Conservation (phyloP, 2,329 filamentous ascomycete species). For the Claviceps sp. region DNA sequence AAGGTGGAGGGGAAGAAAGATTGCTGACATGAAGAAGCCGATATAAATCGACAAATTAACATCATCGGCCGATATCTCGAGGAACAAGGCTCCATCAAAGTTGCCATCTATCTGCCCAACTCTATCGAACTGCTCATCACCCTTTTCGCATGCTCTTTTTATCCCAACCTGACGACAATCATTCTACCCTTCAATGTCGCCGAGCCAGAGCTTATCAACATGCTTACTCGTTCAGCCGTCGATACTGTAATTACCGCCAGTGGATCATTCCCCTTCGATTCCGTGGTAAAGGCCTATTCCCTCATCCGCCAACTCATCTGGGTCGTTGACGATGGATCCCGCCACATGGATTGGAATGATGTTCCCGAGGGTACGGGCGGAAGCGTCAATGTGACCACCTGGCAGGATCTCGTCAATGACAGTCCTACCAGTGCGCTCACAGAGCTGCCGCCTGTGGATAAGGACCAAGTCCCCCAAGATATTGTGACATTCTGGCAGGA, state of each 20-base stretch:
- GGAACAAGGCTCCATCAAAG: constrained; percentile 56
- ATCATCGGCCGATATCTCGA: constrained; percentile 68
- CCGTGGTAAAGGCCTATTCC: constrained; percentile 54
- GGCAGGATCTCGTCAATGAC: constrained; percentile 78
- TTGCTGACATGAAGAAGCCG: constrained; percentile 28
- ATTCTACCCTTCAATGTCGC: constrained; percentile 73
- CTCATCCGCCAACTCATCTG: constrained; percentile 70
- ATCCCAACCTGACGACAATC: constrained; percentile 64
- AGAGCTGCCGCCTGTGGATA: constrained; percentile 52
- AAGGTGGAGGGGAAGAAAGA: neutral
- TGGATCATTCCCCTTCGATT: constrained; percentile 71
- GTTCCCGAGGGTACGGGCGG: constrained; percentile 64
- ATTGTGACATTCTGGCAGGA: constrained; percentile 56
- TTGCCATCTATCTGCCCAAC: constrained; percentile 87
- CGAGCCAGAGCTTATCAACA: constrained; percentile 52
- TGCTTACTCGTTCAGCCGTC: constrained; percentile 59
- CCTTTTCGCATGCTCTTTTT: constrained; percentile 82
- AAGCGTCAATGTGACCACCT: constrained; percentile 71
- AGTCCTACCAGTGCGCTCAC: constrained; percentile 41
- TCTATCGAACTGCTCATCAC: constrained; percentile 74
- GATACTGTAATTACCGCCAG: constrained; percentile 77
- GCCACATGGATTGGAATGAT: constrained; percentile 92
- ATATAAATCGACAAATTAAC: constrained; percentile 75
- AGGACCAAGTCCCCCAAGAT: constrained; percentile 33
- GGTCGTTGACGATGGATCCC: constrained; percentile 83